Base-by-base conservation (phyloP, 116 monocot genomes). In the Iris pallida region DNA sequence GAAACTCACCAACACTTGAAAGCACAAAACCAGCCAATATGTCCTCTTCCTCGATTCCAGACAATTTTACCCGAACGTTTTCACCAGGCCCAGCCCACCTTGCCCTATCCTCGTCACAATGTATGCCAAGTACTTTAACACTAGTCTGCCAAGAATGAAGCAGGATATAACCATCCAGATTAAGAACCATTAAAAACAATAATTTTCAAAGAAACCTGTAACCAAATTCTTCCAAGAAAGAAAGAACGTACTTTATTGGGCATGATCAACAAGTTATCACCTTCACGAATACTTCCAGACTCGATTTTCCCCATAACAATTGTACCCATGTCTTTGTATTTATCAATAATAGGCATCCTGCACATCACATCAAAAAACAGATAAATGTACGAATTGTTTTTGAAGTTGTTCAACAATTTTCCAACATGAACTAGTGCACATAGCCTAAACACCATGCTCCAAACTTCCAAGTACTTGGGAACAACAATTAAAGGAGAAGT, bases 311-410 rank as follows among this genome's bases (percentile, higher is more conserved):
- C 98, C 98, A 98, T 98, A 40, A 90, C 85, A 63, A 92, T 83
- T 10, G 88, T 98, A 66, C 97, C 97, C 97, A 98, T 98, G 71
- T 98, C 97, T 73, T 93, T 98, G 76, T 87, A 98, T 74, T 90
- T 98, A 53, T 98, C 97, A 59, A 98, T 98, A 51, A 98, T 86
- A 40, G 97, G 97, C 87, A 92, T 85, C 81, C 97, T 97, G 77
- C 20, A 74, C 19, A 66, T 41, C 47, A 64, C 19, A 61, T 53
- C 42, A 13, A 56, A 45, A 30, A 30, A 30, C 30, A 30, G 30
- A 30, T 30, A 30, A 30, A 30, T 30, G 30, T 30, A 30, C n/a
- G n/a, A n/a, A n/a, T n/a, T n/a, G n/a, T n/a, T n/a, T n/a, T n/a
- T n/a, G n/a, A n/a, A n/a, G 30, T 30, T 30, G 30, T 3, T 30